Base-by-base conservation (phyloP, 129 eudicot species). In the Calendula officinalis region DNA sequence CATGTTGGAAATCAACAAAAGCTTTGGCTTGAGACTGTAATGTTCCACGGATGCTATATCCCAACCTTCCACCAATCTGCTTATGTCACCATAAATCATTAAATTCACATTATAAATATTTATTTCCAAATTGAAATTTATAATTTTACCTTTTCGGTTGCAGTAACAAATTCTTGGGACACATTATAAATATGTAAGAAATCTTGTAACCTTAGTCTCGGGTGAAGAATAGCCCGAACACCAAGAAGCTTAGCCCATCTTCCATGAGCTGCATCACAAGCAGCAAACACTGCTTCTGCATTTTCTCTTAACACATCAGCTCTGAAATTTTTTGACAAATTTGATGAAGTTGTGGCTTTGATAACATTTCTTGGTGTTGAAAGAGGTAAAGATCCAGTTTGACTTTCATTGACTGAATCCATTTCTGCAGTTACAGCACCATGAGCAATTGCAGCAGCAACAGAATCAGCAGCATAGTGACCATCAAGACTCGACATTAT, bases 1-100 rank as follows among this genome's bases (percentile, higher is more conserved):
- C 90, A 63, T 91, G 98, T 66, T 91, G 98, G 75, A 65, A 84
- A 61, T 91, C 98, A 75, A 91, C 88, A 61, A 91, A 91, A 70
- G 94, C 81, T 74, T 78, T 84, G 71, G 98, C 94, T 68, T 91
- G 95, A 65, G 98, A 91, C 67, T 91, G 98, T 33, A 87, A 77
- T 13, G 88, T 91, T 64, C 94, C 96, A 37, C 98, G 94, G 16
- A 87, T 87, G 80, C 95, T 91, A 75, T 84, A 87, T 61, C 94
- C 98, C 80, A 87, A 87, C 79, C 98, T 91, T 82, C 94, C 96
- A 84, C 99, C 95, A 75, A 87, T 87, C 98, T 91, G 94, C 76
- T 63, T 54, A 76, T 66, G 41, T 66, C 43, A 70, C 72, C 66
- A 79, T 56, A 71, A 69, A 42, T 67, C 63, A 77, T 54, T 22